Evolutionary conservation across 495 filamentous ascomycete genomes (phyloP).

Genomic region (Evernia prunastri): DNA sequence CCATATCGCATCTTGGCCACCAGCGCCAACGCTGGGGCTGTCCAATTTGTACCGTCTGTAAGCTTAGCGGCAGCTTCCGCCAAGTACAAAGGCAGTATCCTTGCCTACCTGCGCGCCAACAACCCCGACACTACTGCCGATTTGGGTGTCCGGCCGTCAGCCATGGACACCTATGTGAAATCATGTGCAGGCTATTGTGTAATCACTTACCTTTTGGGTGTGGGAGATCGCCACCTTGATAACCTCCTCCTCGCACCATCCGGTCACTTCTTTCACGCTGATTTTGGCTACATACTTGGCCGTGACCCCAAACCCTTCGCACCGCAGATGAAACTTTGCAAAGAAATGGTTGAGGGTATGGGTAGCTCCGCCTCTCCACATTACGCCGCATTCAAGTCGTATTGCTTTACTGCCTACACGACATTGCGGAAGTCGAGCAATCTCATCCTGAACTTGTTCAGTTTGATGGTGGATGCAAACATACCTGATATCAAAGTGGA

Average conservation of each 20-base stretch:
- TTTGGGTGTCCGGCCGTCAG: slow-evolving; percentile 81
- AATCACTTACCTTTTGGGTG: slow-evolving; percentile 97
- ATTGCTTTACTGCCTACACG: slow-evolving; percentile 92
- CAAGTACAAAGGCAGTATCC: slow-evolving; percentile 73
- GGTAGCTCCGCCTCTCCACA: slow-evolving; percentile 72
- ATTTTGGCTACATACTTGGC: slow-evolving; percentile 96
- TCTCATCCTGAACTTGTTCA: slow-evolving; percentile 92
- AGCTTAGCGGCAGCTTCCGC: slow-evolving; percentile 70
- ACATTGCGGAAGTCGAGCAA: slow-evolving; percentile 83
- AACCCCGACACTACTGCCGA: slow-evolving; percentile 82
- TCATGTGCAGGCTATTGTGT: slow-evolving; percentile 98
- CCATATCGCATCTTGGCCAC: slow-evolving; percentile 97
- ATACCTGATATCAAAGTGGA: slow-evolving; percentile 92
- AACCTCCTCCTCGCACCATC: slow-evolving; percentile 88
- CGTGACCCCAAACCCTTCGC: slow-evolving; percentile 97
- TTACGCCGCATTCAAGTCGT: slow-evolving; percentile 82
- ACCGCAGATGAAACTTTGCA: slow-evolving; percentile 91
- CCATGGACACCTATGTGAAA: slow-evolving; percentile 92
- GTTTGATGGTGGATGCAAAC: slow-evolving; percentile 93
- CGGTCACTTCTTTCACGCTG: slow-evolving; percentile 95
- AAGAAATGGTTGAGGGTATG: slow-evolving; percentile 99
- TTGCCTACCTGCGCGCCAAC: slow-evolving; percentile 81
- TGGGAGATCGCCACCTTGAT: slow-evolving; percentile 93
- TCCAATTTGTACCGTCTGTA: slow-evolving; percentile 85
- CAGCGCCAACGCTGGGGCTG: slow-evolving; percentile 76